Evolutionary conservation across 2,329 filamentous ascomycete genomes (phyloP).

Genomic region (Pleochaeta shiraiana): DNA sequence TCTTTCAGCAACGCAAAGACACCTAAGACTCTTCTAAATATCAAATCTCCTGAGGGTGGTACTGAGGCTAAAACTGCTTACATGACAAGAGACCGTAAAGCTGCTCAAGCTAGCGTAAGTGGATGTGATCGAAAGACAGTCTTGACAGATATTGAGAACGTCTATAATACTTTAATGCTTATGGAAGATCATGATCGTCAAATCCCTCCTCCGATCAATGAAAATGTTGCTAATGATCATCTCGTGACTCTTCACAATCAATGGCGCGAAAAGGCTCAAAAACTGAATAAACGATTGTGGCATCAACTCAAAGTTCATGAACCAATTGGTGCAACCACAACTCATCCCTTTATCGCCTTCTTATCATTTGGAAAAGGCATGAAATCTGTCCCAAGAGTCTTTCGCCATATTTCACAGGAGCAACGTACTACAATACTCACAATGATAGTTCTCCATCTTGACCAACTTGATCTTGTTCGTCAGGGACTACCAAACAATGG

Average conservation of each 20-base stretch:
- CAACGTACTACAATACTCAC: conserved; percentile 90
- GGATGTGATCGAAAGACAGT: conserved; percentile 61
- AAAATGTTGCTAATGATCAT: conserved; percentile 41
- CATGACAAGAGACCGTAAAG: conserved; percentile 24
- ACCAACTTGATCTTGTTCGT: conserved; percentile 75
- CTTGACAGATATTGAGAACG: conserved; percentile 66
- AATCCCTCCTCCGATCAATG: conserved; percentile 42
- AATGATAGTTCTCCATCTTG: conserved; percentile 85
- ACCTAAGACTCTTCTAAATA: conserved; percentile 81
- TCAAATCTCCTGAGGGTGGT: conserved; percentile 62
- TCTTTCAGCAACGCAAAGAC: conserved; percentile 99
- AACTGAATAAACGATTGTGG: conserved; percentile 70
- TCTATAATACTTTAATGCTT: conserved; percentile 76
- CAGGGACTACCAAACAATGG: conserved; percentile 53
- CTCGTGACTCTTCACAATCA: conserved; percentile 54
- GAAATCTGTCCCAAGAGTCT: conserved; percentile 84
- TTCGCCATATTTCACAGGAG: conserved; percentile 78
- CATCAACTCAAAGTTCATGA: conserved; percentile 77
- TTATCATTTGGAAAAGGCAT: conserved; percentile 91
- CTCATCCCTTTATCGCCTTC: conserved; percentile 91
- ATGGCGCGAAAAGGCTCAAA: conserved; percentile 49
- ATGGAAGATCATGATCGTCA: conserved; percentile 83
- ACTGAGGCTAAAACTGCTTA: conserved; percentile 32
- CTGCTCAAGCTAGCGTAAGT: conserved; percentile 25
- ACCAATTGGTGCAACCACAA: conserved; percentile 53